These are phyloP conservation scores for Calonectria henricotiae DNA, from an alignment of 2,329 filamentous ascomycete genomes.

Conservation along the genomic window DNA sequence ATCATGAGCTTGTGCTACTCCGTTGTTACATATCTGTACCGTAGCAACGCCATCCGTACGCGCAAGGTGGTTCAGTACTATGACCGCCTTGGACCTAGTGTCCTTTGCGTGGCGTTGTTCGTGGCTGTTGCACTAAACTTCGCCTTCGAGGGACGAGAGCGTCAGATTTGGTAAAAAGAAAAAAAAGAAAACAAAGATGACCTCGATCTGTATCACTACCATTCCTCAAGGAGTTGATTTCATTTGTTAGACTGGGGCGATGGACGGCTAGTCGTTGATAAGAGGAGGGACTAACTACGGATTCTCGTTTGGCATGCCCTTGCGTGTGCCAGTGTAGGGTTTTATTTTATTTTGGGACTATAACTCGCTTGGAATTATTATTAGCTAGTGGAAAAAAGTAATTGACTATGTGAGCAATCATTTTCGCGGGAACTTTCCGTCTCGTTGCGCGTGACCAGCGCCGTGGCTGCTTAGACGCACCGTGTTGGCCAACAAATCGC, in stretches of 20 bases:
- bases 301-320: conserved; percentile 9
- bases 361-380: conserved; percentile 22
- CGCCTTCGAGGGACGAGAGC: conserved; percentile 80
- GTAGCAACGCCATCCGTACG: conserved; percentile 87
- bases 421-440: conserved; percentile 1
- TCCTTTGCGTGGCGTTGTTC: conserved; percentile 82
- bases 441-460: neutral
- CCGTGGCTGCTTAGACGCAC: conserved; percentile 2
- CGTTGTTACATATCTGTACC: conserved; percentile 88
- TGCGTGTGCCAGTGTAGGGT: conserved; percentile 12
- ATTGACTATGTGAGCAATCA: conserved; percentile 20
- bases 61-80: conserved; percentile 92
- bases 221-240: conserved; percentile 36
- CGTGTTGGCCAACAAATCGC: neutral
- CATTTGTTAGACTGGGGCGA: conserved; percentile 20
- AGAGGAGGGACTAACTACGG: conserved; percentile 25
- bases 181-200: conserved; percentile 11
- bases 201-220: conserved; percentile 26
- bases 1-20: conserved; percentile 86
- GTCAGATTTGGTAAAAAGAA: conserved; percentile 66
- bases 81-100: conserved; percentile 87
- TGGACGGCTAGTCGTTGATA: conserved; percentile 27
- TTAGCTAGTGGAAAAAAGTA: conserved; percentile 37
- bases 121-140: conserved; percentile 86
- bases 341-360: neutral